Percentiles rank a stretch among this genome's conserved stretches.
Evolutionary conservation across 768 basidiomycete genomes (phyloP).

Genomic region (Scleroderma citrinum): DNA sequence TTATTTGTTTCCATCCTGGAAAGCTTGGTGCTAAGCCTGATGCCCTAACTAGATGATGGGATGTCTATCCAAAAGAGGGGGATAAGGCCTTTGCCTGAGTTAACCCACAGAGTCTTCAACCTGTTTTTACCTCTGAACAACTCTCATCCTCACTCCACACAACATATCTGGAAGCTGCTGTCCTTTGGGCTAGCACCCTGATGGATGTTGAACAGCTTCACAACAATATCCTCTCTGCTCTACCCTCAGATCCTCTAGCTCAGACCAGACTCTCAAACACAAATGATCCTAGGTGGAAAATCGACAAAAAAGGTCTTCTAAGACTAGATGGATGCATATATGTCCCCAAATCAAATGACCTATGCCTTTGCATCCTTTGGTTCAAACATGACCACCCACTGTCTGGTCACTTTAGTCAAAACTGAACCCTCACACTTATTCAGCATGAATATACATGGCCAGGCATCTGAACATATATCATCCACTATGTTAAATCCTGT

Average conservation of each 20-base stretch:
- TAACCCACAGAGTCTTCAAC: not conserved
- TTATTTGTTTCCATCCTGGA: not conserved
- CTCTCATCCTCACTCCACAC: not conserved
- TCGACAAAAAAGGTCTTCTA: not conserved
- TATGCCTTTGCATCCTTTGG: slow-evolving; percentile 18
- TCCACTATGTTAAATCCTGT: not conserved
- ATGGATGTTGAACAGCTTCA: slow-evolving; percentile 17
- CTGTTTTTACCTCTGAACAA: not conserved
- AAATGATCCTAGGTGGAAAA: not conserved
- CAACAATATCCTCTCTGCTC: slow-evolving; percentile 8
- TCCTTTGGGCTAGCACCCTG: slow-evolving; percentile 7
- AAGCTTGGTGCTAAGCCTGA: slow-evolving; percentile 6
- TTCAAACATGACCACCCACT: slow-evolving; percentile 19
- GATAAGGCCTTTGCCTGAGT: not conserved
- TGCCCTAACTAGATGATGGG: not conserved
- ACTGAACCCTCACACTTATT: slow-evolving; percentile 15
- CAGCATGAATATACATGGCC: not conserved
- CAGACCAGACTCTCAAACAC: not conserved
- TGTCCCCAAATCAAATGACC: slow-evolving; percentile 7
- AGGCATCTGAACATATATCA: not conserved
- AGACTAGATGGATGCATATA: not conserved
- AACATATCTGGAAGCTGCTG: not conserved
- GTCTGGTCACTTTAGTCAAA: slow-evolving; percentile 28
- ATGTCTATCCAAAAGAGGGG: not conserved
- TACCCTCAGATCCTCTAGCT: not conserved